Evolutionary conservation across 805 yeast species (phyloP).

Genomic region (Novakomyces olei): DNA sequence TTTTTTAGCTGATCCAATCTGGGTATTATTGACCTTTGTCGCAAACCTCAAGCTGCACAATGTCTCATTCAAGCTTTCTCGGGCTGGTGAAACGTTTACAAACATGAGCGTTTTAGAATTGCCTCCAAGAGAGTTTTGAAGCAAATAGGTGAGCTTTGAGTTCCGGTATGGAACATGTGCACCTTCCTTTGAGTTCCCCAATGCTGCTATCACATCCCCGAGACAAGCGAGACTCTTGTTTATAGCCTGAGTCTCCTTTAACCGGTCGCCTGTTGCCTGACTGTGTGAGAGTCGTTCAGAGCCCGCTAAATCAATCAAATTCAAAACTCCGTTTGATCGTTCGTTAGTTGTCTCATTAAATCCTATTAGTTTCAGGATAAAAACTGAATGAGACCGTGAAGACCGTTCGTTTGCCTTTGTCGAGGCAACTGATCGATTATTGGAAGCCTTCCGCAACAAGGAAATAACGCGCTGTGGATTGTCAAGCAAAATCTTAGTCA

Average conservation of each 20-base stretch:
- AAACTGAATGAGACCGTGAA: slow-evolving; percentile 78
- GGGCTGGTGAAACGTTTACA: slow-evolving; percentile 60
- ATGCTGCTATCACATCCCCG: slow-evolving; percentile 70
- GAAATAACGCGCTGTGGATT: slow-evolving; percentile 27
- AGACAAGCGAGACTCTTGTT: slow-evolving; percentile 70
- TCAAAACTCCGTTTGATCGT: slow-evolving; percentile 35
- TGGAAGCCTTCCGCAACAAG: slow-evolving; percentile 32
- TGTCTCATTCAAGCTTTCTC: slow-evolving; percentile 47
- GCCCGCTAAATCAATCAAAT: slow-evolving; percentile 82
- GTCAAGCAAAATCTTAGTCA: slow-evolving; percentile 27
- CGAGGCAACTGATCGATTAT: slow-evolving; percentile 53
- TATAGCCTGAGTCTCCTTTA: slow-evolving; percentile 72
- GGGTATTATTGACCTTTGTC: slow-evolving; percentile 22
- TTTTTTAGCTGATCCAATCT: slow-evolving; percentile 13
- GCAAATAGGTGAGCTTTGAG: slow-evolving; percentile 55
- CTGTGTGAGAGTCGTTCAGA: slow-evolving; percentile 65
- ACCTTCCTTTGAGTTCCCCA: slow-evolving; percentile 21
- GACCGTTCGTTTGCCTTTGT: slow-evolving; percentile 67
- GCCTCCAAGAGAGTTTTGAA: slow-evolving; percentile 69
- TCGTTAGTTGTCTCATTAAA: slow-evolving; percentile 27
- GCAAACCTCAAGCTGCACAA: slow-evolving; percentile 77
- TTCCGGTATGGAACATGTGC: slow-evolving; percentile 45
- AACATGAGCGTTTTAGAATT: slow-evolving; percentile 81
- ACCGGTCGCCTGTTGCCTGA: slow-evolving; percentile 55
- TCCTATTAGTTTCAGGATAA: slow-evolving; percentile 41